Evolutionary conservation across 257 asterid genomes (phyloP).

Genomic region (Catharanthus roseus): DNA sequence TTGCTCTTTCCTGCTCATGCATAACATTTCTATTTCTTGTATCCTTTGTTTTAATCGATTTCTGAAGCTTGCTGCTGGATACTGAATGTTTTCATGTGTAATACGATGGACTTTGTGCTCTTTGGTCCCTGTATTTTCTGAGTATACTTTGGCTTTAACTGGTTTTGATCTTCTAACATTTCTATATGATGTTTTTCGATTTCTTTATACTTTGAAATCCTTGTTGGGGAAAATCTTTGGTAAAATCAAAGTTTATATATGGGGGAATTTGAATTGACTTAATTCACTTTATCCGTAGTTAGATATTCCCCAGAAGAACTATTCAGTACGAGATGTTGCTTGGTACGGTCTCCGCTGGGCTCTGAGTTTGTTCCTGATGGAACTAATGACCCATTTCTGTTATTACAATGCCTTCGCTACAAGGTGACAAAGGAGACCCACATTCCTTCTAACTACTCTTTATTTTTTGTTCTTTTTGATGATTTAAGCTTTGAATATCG

Average conservation of each 20-base stretch:
- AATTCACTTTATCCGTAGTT: slow-evolving; percentile 46
- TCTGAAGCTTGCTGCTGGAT: slow-evolving; percentile 1
- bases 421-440: slow-evolving; percentile 43
- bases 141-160: no score
- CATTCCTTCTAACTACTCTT: slow-evolving; percentile 3
- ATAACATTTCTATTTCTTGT: not conserved
- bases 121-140: not conserved
- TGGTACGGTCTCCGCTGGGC: slow-evolving; percentile 85
- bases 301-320: slow-evolving; percentile 65
- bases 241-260: not conserved
- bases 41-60: not conserved
- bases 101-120: not conserved
- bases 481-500: slow-evolving; percentile 15
- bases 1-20: not conserved
- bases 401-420: slow-evolving; percentile 89
- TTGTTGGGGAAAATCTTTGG: not conserved
- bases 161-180: not conserved
- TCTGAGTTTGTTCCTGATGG: slow-evolving; percentile 72
- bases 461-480: slow-evolving; percentile 12
- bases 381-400: slow-evolving; percentile 73
- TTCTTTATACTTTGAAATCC: not conserved
- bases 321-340: slow-evolving; percentile 51
- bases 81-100: not conserved
- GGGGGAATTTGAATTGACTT: not conserved
- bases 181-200: not conserved